A percentile compares a stretch with the other conserved stretches of the same genome.
Evolutionary conservation across 2,329 filamentous ascomycete species (phyloP).

Genomic region (Clonostachys solani): DNA sequence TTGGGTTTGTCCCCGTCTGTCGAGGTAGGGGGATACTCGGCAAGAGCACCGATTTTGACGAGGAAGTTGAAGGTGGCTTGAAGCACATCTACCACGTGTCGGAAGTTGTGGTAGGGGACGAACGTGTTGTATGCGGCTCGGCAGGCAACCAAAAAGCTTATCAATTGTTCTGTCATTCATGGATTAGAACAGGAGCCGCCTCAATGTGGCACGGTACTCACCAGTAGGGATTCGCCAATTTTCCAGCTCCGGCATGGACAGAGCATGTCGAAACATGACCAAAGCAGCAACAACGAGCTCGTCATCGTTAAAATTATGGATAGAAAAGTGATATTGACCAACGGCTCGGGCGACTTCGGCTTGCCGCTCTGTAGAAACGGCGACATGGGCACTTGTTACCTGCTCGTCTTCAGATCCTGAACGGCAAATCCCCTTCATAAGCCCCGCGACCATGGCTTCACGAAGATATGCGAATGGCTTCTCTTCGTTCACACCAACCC

Average conservation of each 20-base stretch:
- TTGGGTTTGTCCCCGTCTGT: too few relatives aligned
- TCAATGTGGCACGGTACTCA: constrained; percentile 33
- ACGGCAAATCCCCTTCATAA: constrained; percentile 88
- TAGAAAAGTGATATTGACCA: constrained; percentile 82
- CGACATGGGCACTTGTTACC: constrained; percentile 61
- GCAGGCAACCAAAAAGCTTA: constrained; percentile 81
- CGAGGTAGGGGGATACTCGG: constrained; percentile 51
- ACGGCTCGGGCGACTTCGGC: constrained; percentile 64
- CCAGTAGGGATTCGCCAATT: constrained; percentile 76
- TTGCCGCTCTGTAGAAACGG: constrained; percentile 62
- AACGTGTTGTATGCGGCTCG: constrained; percentile 94
- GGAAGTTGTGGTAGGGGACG: constrained; percentile 97
- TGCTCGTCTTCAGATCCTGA: constrained; percentile 58
- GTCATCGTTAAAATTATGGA: constrained; percentile 85
- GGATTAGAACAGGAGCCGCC: background rate
- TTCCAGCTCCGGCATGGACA: constrained; percentile 76
- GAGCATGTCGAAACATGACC: constrained; percentile 84
- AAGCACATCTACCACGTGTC: constrained; percentile 92
- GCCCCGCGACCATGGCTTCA: constrained; percentile 87
- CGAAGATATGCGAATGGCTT: constrained; percentile 86
- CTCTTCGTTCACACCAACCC: constrained; percentile 83
- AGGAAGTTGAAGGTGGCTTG: constrained; percentile 92
- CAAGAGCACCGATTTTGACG: constrained; percentile 71
- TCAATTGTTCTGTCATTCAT: constrained; percentile 64
- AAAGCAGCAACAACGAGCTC: constrained; percentile 83